These are phyloP conservation scores for Fusarium brevicatenulatum DNA, from an alignment of 2,329 filamentous ascomycete species.

Conservation along the genomic window DNA sequence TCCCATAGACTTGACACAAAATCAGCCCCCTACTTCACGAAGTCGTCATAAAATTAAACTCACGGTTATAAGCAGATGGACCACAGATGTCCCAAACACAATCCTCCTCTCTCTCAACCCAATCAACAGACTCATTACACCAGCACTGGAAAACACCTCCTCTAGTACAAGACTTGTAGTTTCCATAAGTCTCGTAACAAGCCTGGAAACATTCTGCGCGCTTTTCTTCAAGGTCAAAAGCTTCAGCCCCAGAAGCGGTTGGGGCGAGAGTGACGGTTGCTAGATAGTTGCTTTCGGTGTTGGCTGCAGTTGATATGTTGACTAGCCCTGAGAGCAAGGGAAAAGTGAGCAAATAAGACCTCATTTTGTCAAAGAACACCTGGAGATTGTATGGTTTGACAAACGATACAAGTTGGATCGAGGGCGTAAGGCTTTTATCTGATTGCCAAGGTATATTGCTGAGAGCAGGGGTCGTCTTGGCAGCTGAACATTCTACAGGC, in stretches of 20 bases:
- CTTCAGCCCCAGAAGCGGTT: not conserved
- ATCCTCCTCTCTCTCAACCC: conserved; percentile 17
- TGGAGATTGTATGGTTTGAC: rapidly evolving
- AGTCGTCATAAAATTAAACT: rapidly evolving
- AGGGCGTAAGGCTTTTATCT: not conserved
- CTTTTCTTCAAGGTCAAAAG: not conserved
- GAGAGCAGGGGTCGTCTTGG: not conserved
- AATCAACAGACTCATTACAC: conserved; percentile 10
- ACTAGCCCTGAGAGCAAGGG: not conserved
- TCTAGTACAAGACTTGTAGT: not conserved
- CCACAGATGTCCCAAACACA: conserved; percentile 13
- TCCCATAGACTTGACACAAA: not conserved
- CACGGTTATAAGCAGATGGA: conserved; percentile 16
- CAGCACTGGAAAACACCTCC: conserved; percentile 1
- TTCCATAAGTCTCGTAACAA: conserved; percentile 14
- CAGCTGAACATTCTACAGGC: not conserved
- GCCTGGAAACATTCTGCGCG: conserved; percentile 5
- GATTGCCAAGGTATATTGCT: not conserved
- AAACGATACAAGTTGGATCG: rapidly evolving
- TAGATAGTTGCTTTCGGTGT: not conserved
- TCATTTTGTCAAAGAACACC: not conserved
- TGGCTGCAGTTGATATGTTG: not conserved
- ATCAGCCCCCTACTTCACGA: rapidly evolving
- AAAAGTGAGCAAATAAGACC: rapidly evolving
- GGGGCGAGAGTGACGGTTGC: not conserved